These are phyloP conservation scores for Tremella fuciformis DNA, from an alignment of 768 basidiomycete genomes.

Conservation along the genomic window DNA sequence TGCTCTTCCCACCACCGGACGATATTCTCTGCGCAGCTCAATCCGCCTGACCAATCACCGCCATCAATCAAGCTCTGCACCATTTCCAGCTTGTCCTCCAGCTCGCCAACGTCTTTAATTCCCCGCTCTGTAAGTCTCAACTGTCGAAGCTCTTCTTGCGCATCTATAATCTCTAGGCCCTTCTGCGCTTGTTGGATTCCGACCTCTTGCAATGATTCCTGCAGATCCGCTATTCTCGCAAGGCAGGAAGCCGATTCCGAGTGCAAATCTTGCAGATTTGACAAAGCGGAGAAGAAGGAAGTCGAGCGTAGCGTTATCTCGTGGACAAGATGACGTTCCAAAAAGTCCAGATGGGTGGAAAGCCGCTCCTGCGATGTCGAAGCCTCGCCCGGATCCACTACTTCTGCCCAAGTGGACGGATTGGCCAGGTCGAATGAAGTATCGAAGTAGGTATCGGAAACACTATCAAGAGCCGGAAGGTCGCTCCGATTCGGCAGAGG, in stretches of 20 bases:
- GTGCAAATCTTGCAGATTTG: conserved; percentile 89
- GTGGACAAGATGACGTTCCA: conserved; percentile 89
- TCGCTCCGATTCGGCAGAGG: conserved; percentile 48
- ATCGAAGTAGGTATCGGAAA: conserved; percentile 80
- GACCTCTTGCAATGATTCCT: conserved; percentile 68
- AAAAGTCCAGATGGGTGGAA: conserved; percentile 84
- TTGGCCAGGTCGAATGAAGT: conserved; percentile 75
- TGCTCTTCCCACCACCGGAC: conserved; percentile 47
- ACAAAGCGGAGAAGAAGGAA: conserved; percentile 92
- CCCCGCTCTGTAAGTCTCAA: conserved; percentile 58
- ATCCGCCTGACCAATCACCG: conserved; percentile 83
- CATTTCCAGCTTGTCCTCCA: conserved; percentile 73
- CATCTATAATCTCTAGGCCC: conserved; percentile 68
- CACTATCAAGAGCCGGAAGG: conserved; percentile 68
- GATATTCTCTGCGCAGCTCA: conserved; percentile 55
- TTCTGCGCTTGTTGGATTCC: conserved; percentile 73
- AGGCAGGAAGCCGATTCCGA: conserved; percentile 82
- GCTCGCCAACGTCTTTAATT: conserved; percentile 57
- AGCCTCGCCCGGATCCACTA: conserved; percentile 23
- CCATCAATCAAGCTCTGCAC: conserved; percentile 71
- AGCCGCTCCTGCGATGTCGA: conserved; percentile 68
- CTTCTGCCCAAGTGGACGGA: conserved; percentile 70
- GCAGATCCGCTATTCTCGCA: conserved; percentile 68
- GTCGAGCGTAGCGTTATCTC: conserved; percentile 87
- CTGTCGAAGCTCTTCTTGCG: conserved; percentile 62